Evolutionary conservation across 2,329 filamentous ascomycete genomes (phyloP).

Genomic region (Neoascochyta sp.): DNA sequence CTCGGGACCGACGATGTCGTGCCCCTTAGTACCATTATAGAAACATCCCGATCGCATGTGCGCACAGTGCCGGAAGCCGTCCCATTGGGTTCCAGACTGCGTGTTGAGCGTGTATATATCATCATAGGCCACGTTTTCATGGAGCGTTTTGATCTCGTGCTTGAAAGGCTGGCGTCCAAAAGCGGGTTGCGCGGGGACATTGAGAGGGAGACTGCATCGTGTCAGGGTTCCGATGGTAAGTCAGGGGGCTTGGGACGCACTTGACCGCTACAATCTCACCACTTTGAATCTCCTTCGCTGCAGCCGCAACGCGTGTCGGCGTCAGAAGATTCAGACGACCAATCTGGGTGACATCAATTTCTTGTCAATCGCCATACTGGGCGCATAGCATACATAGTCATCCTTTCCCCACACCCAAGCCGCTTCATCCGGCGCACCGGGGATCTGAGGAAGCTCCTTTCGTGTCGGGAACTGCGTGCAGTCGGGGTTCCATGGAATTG

Average conservation of each 20-base stretch:
- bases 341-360: slow-evolving; percentile 33
- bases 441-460: slow-evolving; percentile 51
- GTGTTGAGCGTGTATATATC: slow-evolving; percentile 45
- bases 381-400: slow-evolving; percentile 49
- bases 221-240: slow-evolving; percentile 5
- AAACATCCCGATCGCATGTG: slow-evolving; percentile 40
- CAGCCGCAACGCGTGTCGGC: slow-evolving; percentile 52
- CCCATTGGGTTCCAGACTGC: slow-evolving; percentile 46
- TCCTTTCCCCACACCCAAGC: slow-evolving; percentile 61
- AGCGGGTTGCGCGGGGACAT: slow-evolving; percentile 51
- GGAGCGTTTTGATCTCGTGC: slow-evolving; percentile 51
- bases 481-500: slow-evolving; percentile 54
- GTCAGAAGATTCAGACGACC: slow-evolving; percentile 57
- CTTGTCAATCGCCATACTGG: too few relatives aligned
- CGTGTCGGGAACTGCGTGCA: slow-evolving; percentile 51
- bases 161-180: slow-evolving; percentile 53
- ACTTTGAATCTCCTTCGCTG: slow-evolving; percentile 52
- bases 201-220: slow-evolving; percentile 47
- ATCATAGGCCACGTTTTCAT: slow-evolving; percentile 39
- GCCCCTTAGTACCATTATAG: slow-evolving; percentile 43
- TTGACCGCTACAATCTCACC: slow-evolving; percentile 56
- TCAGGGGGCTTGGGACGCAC: slow-evolving; percentile 24
- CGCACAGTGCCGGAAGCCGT: slow-evolving; percentile 46
- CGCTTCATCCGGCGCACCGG: slow-evolving; percentile 52
- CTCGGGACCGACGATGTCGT: slow-evolving; percentile 39